A percentile compares a stretch with the other conserved stretches of the same genome.
These are phyloP conservation scores for Candolleomyces efflorescens DNA, from an alignment of 768 basidiomycete genomes.

Conservation along the genomic window DNA sequence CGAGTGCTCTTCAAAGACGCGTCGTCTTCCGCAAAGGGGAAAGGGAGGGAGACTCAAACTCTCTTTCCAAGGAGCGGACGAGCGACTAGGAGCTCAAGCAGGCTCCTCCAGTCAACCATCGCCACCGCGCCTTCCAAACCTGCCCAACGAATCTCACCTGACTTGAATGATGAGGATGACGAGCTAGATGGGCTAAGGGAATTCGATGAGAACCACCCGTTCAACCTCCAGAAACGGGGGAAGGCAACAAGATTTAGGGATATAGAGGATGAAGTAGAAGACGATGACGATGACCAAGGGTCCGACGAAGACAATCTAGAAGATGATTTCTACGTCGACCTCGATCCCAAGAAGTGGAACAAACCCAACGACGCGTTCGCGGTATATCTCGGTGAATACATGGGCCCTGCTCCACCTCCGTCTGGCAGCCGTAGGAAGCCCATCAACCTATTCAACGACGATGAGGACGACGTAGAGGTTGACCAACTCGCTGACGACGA, in stretches of 20 bases:
- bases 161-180: conserved; percentile 14
- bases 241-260: neutral
- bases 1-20: conserved; percentile 17
- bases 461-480: conserved; percentile 20
- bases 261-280: neutral
- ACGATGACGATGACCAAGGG: conserved; percentile 16
- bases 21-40: neutral
- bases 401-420: conserved; percentile 13
- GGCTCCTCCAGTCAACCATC: too few relatives aligned
- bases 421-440: neutral
- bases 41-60: neutral
- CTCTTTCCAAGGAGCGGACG: neutral
- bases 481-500: neutral
- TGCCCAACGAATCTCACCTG: conserved; percentile 1
- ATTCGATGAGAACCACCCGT: conserved; percentile 17
- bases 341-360: conserved; percentile 24
- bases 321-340: conserved; percentile 14
- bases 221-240: conserved; percentile 3
- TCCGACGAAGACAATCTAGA: conserved; percentile 14
- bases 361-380: conserved; percentile 23
- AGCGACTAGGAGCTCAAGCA: neutral
- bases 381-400: conserved; percentile 23
- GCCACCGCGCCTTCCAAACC: conserved; percentile 4
- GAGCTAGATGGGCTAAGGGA: conserved; percentile 19
- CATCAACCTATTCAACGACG: conserved; percentile 10